Base-by-base conservation (phyloP, 2,329 filamentous ascomycete species). In the Akanthomyces muscarius region DNA sequence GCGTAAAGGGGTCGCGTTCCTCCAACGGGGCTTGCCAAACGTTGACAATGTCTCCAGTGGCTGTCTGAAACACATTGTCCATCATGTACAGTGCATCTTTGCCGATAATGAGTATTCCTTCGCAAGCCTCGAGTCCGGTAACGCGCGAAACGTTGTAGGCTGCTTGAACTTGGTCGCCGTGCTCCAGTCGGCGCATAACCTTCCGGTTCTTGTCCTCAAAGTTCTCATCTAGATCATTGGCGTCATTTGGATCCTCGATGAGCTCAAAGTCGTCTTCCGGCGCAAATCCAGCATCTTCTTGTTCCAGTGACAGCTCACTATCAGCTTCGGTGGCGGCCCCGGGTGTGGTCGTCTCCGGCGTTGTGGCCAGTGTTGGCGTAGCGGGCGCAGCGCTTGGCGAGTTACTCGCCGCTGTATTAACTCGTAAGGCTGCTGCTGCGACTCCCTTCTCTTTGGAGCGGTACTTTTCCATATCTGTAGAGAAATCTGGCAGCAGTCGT, bases 131-230 rank as follows among this genome's bases (percentile, higher is more conserved):
- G 4, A 99, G 81, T 11, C 95, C 95, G 38, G 97, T 88, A 61
- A 99, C 94, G 13, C 95, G 89, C 18, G 95, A 98, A 56, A 98
- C 89, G 69, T 99, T 99, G 80, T 92, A 96, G 1, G 97, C 92
- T 63, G 91, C 90, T 73, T 97, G 91, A 2, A 99, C 94, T 62
- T 93, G 86, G 70, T 99, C 95, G 5, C 93, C 92, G 14, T 90
- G 89, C 69, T 97, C 89, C 13, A 99, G 81, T 66, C 92, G 94
- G 58, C 95, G 86, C 92, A 98, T 96, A 51, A 99, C 94, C 75
- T 97, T 97, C 51, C 96, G 86, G 71, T 99, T 98, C 79, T 97
- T 98, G 75, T 99, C 96, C 75, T 99, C 96, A 66, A 96, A 96
- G 1, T 88, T 89, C 68, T 89, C 86, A 16, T 87, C 85, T 1